Evolutionary conservation across 768 basidiomycete species (phyloP), one percentile per base, ranked within the genome.

Genomic region (Trametes gibbosa): DNA sequence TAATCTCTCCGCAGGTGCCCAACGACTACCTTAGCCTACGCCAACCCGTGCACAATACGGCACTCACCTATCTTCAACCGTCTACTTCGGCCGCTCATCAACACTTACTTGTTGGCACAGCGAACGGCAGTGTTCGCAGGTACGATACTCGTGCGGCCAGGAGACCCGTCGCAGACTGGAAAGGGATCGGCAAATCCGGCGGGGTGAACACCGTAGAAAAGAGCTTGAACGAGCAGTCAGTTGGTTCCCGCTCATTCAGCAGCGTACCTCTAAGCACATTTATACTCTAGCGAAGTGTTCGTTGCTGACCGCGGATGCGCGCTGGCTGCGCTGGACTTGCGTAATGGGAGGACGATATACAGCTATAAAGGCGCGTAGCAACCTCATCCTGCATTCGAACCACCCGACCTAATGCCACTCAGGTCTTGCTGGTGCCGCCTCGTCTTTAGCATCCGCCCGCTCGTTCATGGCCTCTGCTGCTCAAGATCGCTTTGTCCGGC

Each of bases 81-180:
- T 75, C 76, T 62, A 29, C 65, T 12, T 25, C 70, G 61, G n/a
- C 70, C 56, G 54, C 64, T 40, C 70, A 73, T 19, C 77, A 81
- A 34, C 81, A 86, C 40, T 69, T 94, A 23, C 70, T 86, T 16
- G 79, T 84, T n/a, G 92, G 92, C 0, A 92, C 89, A 0, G 81
- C 83, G 55, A 73, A 85, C 42, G 92, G 92, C 19, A 81, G 89
- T 64, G 74, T 94, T 5, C 83, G 87, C 45, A 79, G 82, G 41
- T 95, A 95, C 65, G 92, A 95, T 65, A 87, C 84, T 1, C 84
- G 90, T 51, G 78, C 83, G 8, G 84, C 81, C 23, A 81, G 83
- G 17, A 78, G 83, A 41, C 92, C 92, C 17, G 79, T 86, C n/a
- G 75, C 81, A 23, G 79, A 87, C 61, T 92, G 89, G 81, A 80